Evolutionary conservation across 2,329 filamentous ascomycete genomes (phyloP).

Genomic region (Claviceps sp.): DNA sequence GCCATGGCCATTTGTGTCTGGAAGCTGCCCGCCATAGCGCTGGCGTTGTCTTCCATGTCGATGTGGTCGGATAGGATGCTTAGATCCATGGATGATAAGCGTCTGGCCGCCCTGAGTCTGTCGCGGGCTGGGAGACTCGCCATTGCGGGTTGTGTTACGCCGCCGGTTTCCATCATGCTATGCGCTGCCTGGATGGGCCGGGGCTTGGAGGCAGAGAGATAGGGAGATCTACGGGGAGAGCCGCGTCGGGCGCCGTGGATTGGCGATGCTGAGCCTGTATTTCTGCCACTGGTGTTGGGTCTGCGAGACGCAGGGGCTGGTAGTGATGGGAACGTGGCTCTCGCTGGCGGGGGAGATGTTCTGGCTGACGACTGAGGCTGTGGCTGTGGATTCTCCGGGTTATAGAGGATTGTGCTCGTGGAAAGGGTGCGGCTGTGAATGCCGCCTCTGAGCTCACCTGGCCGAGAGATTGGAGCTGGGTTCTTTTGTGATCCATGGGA

Average conservation of each 20-base stretch:
- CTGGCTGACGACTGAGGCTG: constrained; percentile 26
- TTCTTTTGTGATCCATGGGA: constrained; percentile 21
- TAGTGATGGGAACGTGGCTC: background rate
- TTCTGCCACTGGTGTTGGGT: constrained; percentile 24
- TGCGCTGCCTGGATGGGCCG: constrained; percentile 40
- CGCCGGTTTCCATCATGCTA: constrained; percentile 21
- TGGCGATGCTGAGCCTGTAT: constrained; percentile 18
- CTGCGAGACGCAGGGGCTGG: constrained; percentile 15
- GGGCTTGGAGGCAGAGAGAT: constrained; percentile 34
- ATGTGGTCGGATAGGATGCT: constrained; percentile 60
- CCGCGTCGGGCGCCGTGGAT: constrained; percentile 22
- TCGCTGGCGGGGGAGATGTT: constrained; percentile 24
- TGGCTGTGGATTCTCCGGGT: constrained; percentile 40
- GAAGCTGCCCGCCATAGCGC: constrained; percentile 59
- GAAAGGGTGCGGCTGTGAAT: constrained; percentile 63
- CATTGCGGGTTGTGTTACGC: constrained; percentile 31
- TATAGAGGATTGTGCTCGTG: constrained; percentile 73
- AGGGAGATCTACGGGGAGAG: constrained; percentile 33
- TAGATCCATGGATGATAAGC: constrained; percentile 53
- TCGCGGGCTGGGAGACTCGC: constrained; percentile 34
- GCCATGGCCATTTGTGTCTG: constrained; percentile 69
- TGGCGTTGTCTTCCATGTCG: constrained; percentile 46
- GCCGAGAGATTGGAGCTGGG: constrained; percentile 18
- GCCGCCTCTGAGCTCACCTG: constrained; percentile 22
- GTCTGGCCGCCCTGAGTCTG: constrained; percentile 24